phyloP scores from a whole-genome alignment of 352 stramenopile genomes.

The Blastocystis sp. region DNA sequence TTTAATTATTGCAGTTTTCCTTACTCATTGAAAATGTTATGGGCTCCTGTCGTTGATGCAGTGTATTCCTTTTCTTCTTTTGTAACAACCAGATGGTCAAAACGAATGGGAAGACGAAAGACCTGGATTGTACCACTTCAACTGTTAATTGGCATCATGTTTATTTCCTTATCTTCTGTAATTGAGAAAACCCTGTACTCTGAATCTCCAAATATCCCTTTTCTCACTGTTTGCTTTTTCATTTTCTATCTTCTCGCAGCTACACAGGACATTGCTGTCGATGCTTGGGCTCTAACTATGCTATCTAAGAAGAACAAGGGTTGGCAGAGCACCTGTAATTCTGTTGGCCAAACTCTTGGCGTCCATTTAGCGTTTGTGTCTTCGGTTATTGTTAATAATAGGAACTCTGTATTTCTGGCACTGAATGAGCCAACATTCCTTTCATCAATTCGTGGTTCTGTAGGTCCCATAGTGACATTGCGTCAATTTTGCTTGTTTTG shows the following conservation, averaged over 20 bases:
- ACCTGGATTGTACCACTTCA: slow-evolving; percentile 82
- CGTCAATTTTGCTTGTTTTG: slow-evolving; percentile 78
- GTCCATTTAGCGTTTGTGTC: slow-evolving; percentile 32
- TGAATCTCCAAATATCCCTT: slow-evolving; percentile 74
- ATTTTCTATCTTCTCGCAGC: slow-evolving; percentile 82
- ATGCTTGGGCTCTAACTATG: slow-evolving; percentile 81
- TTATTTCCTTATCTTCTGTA: slow-evolving; percentile 68
- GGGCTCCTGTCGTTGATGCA: slow-evolving; percentile 80
- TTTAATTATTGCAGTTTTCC: slow-evolving; percentile 81
- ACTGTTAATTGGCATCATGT: slow-evolving; percentile 74
- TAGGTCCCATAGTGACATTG: slow-evolving; percentile 70
- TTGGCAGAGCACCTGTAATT: slow-evolving; percentile 79
- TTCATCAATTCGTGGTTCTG: slow-evolving; percentile 72
- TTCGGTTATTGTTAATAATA: neutral
- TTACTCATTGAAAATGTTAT: slow-evolving; percentile 80
- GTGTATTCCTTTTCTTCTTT: slow-evolving; percentile 35
- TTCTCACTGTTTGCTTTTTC: slow-evolving; percentile 80
- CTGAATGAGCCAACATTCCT: slow-evolving; percentile 76
- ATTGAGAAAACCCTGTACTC: slow-evolving; percentile 58
- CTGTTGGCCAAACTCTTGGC: slow-evolving; percentile 77
- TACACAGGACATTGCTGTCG: slow-evolving; percentile 78
- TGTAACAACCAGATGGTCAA: slow-evolving; percentile 26
- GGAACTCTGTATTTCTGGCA: slow-evolving; percentile 75
- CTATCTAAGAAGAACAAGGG: slow-evolving; percentile 78
- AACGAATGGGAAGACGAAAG: slow-evolving; percentile 58